These are phyloP conservation scores for Penicillium robsamsonii DNA, from an alignment of 495 filamentous ascomycete genomes.

Conservation along the genomic window DNA sequence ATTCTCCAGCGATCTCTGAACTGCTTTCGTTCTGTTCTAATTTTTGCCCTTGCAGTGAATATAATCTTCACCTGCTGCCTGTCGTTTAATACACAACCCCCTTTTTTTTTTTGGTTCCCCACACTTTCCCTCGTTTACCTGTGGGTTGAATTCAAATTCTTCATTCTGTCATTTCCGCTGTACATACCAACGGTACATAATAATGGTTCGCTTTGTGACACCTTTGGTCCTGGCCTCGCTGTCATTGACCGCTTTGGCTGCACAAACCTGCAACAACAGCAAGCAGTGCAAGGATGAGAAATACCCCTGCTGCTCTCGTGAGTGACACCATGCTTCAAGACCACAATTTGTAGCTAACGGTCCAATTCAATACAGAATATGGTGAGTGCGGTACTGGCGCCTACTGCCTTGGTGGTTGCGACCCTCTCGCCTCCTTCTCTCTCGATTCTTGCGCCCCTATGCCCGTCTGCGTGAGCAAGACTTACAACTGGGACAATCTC, in stretches of 20 bases:
- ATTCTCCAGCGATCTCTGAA: background rate
- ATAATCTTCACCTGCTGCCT: constrained; percentile 8
- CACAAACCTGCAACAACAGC: constrained; percentile 51
- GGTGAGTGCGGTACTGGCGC: constrained; percentile 90
- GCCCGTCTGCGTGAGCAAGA: constrained; percentile 73
- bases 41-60: constrained; percentile 4
- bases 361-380: constrained; percentile 86
- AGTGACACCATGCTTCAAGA: constrained; percentile 37
- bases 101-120: background rate
- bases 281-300: constrained; percentile 67
- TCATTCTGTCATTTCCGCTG: constrained; percentile 18
- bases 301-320: constrained; percentile 89
- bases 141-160: constrained; percentile 10
- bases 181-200: constrained; percentile 20
- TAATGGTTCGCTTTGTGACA: constrained; percentile 38
- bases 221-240: constrained; percentile 36
- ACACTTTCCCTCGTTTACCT: constrained; percentile 9
- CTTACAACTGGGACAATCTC: constrained; percentile 65
- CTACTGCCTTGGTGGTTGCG: constrained; percentile 95
- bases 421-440: constrained; percentile 74
- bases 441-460: constrained; percentile 84
- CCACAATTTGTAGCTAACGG: constrained; percentile 8
- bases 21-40: constrained; percentile 2
- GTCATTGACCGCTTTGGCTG: constrained; percentile 38
- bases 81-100: constrained; percentile 1